phyloP scores from a whole-genome alignment of 2,329 filamentous ascomycete genomes.

The Cercospora sp. region DNA sequence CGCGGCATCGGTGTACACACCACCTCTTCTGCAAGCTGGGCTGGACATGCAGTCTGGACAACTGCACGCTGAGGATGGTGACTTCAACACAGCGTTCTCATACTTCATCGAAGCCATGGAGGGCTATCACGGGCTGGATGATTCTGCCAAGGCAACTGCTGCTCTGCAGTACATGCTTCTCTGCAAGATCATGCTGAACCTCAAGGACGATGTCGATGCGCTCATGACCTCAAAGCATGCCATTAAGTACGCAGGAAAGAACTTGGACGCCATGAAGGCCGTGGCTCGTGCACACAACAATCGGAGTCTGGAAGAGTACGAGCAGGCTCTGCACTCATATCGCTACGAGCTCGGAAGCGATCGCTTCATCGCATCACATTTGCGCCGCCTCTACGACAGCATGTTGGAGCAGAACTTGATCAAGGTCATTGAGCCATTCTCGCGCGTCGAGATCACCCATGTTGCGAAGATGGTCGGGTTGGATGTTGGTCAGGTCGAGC shows the following conservation, averaged over 20 bases:
- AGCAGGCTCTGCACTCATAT: conserved; percentile 85
- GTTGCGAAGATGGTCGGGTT: conserved; percentile 97
- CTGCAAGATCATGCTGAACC: conserved; percentile 99
- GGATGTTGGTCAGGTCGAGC: conserved; percentile 94
- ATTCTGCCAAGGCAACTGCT: conserved; percentile 84
- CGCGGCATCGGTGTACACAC: conserved; percentile 95
- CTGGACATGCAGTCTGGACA: conserved; percentile 99
- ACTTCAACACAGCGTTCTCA: conserved; percentile 97
- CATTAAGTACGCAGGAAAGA: conserved; percentile 91
- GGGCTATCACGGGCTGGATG: conserved; percentile 92
- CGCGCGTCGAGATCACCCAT: conserved; percentile 92
- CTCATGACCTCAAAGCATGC: conserved; percentile 96
- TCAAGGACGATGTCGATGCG: conserved; percentile 91
- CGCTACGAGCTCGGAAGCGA: conserved; percentile 92
- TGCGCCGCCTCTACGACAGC: conserved; percentile 92
- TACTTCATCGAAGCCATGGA: conserved; percentile 99
- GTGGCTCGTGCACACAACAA: conserved; percentile 94
- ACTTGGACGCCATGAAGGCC: conserved; percentile 98
- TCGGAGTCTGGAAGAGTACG: conserved; percentile 94
- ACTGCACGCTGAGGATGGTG: conserved; percentile 96
- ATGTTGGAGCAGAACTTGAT: conserved; percentile 99
- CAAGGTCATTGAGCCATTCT: conserved; percentile 99
- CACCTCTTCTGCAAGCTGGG: conserved; percentile 89
- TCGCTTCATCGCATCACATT: conserved; percentile 93
- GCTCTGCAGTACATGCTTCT: conserved; percentile 99